Evolutionary conservation across 2,329 filamentous ascomycete species (phyloP), one percentile per base, ranked within the genome.

Genomic region (Calcarisporium arbuscula): DNA sequence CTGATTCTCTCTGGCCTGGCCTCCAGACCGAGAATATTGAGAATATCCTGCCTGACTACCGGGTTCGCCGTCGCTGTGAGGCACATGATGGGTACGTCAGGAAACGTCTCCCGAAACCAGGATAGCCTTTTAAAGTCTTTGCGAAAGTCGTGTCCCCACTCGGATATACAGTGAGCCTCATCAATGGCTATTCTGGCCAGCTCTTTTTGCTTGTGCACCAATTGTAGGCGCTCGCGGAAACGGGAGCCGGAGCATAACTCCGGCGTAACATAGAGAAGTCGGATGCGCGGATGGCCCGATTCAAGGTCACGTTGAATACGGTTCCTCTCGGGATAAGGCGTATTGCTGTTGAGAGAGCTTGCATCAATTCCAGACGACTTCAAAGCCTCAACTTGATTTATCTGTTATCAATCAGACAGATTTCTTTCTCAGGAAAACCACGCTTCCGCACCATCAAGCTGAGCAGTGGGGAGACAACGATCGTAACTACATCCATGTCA

Each of bases 91-190:
- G 90, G 89, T 1, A 95, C 85, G 36, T 84, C 74, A 0, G 88
- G 85, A 45, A 92, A 88, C 6, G 79, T 79, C 31, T 77, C 71
- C 47, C 85, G 82, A 65, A 96, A 92, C 79, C 86, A 95, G 3
- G 77, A 81, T 6, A 96, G 71, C 15, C 82, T 76, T 53, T 92
- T 88, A 61, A 95, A 96, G 38, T 88, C 85, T 22, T 82, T 85
- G n/a, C 90, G 82, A 55, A 96, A 96, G 58, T 96, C 90, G 56
- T 96, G 89, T 2, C 90, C 90, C 90, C 90, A 95, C 78, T 95
- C 89, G 17, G 86, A 94, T 47, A 96, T 94, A 57, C 90, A 96
- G 58, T 96, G 90, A 3, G 90, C 90, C 62, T 96, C 90, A 52
- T 96, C 90, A 38, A 96, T 80, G 30, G 85, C 90, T 43, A 96